A percentile compares a stretch with the other conserved stretches of the same genome.
phyloP scores from a whole-genome alignment of 495 filamentous ascomycete genomes.

The Penicillium goetzii region DNA sequence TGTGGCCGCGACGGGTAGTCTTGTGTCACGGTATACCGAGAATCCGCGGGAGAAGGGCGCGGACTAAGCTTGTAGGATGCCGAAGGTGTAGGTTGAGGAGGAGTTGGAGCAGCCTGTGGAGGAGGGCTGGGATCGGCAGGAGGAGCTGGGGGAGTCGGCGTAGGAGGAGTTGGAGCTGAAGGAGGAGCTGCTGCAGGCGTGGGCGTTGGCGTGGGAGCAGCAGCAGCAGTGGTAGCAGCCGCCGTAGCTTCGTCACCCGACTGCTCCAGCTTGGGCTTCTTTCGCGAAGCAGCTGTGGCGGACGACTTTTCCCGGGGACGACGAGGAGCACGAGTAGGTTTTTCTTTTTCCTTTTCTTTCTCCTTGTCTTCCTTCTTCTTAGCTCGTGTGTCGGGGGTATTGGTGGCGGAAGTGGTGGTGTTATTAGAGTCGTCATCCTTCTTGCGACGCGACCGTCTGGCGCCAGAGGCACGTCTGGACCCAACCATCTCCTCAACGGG shows the following conservation, averaged over 20 bases:
- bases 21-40: conserved; percentile 8
- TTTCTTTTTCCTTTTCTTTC: conserved; percentile 38
- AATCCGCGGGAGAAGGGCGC: conserved; percentile 31
- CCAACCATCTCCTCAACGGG: conserved; percentile 24
- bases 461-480: conserved; percentile 35
- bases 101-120: conserved; percentile 17
- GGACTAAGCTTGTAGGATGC: conserved; percentile 25
- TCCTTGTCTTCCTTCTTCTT: conserved; percentile 40
- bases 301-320: conserved; percentile 47
- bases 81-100: conserved; percentile 31
- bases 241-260: conserved; percentile 21
- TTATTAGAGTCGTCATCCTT: conserved; percentile 41
- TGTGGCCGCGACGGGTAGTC: conserved; percentile 35
- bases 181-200: conserved; percentile 13
- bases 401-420: conserved; percentile 23
- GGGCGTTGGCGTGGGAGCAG: conserved; percentile 18
- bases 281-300: conserved; percentile 41
- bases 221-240: conserved; percentile 5
- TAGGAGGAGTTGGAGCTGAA: not conserved
- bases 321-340: conserved; percentile 43
- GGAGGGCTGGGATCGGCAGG: conserved; percentile 26
- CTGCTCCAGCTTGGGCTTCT: conserved; percentile 53
- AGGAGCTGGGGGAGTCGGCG: conserved; percentile 21
- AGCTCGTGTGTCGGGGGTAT: conserved; percentile 23
- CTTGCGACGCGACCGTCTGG: conserved; percentile 53